Evolutionary conservation across 331 rosid genomes (phyloP).

Genomic region (Erythrophleum ivorense): DNA sequence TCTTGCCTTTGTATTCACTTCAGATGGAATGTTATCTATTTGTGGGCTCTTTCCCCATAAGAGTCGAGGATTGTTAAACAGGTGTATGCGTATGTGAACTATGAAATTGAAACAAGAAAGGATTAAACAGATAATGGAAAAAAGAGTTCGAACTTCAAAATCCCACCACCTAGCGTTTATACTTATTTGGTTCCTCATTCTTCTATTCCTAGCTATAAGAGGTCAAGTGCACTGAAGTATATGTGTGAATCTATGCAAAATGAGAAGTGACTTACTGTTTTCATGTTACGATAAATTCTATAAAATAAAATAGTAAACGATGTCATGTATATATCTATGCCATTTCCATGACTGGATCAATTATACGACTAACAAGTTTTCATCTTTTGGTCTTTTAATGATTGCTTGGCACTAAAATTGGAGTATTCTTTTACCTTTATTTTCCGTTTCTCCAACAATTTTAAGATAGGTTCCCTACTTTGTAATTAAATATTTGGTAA

Average conservation of each 20-base stretch:
- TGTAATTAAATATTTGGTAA: neutral
- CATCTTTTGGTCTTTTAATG: neutral
- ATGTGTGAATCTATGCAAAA: neutral
- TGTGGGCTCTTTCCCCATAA: constrained; percentile 13
- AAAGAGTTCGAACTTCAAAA: neutral
- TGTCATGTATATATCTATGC: neutral
- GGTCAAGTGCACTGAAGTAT: neutral
- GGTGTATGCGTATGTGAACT: neutral
- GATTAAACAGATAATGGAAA: neutral
- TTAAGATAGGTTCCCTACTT: neutral
- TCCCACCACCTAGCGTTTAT: neutral
- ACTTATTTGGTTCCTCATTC: neutral
- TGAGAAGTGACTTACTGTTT: constrained; percentile 4
- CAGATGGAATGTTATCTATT: neutral
- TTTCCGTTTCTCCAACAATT: neutral
- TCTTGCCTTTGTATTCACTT: constrained; percentile 4
- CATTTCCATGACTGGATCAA: neutral
- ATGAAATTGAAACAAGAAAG: neutral
- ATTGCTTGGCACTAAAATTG: neutral
- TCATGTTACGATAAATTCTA: neutral
- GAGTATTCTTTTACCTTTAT: neutral
- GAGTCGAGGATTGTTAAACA: neutral
- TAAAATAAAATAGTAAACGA: neutral
- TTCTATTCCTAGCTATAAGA: neutral
- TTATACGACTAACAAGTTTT: neutral